Evolutionary conservation across 2,329 filamentous ascomycete genomes (phyloP).

Genomic region (Alternaria sp.): DNA sequence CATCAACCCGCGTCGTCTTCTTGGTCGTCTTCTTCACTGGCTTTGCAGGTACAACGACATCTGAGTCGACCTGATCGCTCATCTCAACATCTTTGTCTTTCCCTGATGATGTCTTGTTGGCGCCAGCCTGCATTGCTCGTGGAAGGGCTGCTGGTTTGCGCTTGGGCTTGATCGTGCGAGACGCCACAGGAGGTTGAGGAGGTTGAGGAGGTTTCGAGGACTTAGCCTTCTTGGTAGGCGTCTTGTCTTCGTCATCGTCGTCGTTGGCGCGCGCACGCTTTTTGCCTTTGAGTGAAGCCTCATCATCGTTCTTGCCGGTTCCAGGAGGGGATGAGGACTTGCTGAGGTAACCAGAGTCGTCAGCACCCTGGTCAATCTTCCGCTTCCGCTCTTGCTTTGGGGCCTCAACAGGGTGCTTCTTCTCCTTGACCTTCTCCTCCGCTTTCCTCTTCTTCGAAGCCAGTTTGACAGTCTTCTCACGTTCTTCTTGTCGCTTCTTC

Average conservation of each 20-base stretch:
- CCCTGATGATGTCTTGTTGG: background rate
- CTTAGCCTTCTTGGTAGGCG: background rate
- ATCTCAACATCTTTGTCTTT: background rate
- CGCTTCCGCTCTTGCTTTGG: background rate
- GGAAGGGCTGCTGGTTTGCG: background rate
- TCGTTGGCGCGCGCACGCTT: conserved; percentile 1
- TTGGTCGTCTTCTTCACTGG: background rate
- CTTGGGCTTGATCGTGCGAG: background rate
- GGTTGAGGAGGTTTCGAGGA: background rate
- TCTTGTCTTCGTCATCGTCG: background rate
- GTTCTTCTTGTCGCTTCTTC: background rate
- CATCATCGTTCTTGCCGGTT: background rate
- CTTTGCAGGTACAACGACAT: background rate
- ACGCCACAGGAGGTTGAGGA: no score
- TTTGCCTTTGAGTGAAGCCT: background rate
- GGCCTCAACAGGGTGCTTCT: background rate
- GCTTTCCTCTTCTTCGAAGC: background rate
- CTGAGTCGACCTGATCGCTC: background rate
- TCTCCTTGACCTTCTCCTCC: background rate
- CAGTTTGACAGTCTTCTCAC: background rate
- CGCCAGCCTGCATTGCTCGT: background rate
- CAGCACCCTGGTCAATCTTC: background rate
- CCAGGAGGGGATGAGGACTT: no score
- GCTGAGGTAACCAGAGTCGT: background rate
- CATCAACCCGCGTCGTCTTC: background rate